Evolutionary conservation across 495 filamentous ascomycete genomes (phyloP).

Genomic region (Aspergillus olivimuriae): DNA sequence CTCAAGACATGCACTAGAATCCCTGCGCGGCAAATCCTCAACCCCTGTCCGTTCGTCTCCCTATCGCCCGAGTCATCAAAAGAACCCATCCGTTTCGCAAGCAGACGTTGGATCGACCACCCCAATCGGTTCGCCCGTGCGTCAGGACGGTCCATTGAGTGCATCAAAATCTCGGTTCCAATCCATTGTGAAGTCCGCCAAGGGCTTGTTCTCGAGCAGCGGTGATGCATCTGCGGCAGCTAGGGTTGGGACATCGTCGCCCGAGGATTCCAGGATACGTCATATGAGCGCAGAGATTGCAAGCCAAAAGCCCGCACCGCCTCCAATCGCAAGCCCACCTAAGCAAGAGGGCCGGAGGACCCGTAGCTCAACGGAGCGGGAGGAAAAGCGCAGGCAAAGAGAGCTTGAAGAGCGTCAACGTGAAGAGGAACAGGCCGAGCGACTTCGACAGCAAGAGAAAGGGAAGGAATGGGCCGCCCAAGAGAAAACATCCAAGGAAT

Average conservation of each 20-base stretch:
- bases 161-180: constrained; percentile 84
- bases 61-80: constrained; percentile 47
- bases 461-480: constrained; percentile 36
- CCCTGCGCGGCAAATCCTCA: constrained; percentile 38
- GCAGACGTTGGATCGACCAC: constrained; percentile 51
- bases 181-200: constrained; percentile 79
- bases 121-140: constrained; percentile 64
- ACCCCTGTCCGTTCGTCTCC: constrained; percentile 39
- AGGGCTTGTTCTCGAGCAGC: constrained; percentile 73
- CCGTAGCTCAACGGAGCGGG: constrained; percentile 67
- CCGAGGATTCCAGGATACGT: constrained; percentile 14
- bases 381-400: constrained; percentile 57
- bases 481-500: constrained; percentile 27
- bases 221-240: constrained; percentile 72
- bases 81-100: constrained; percentile 59
- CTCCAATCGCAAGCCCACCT: constrained; percentile 23
- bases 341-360: constrained; percentile 53
- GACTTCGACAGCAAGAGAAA: constrained; percentile 59
- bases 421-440: constrained; percentile 41
- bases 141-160: constrained; percentile 73
- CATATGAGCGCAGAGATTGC: constrained; percentile 6
- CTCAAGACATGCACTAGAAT: constrained; percentile 14
- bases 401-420: constrained; percentile 45
- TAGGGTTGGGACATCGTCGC: constrained; percentile 53
- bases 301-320: constrained; percentile 13